Base-by-base conservation (phyloP, 768 basidiomycete genomes). In the Mycena latifolia region DNA sequence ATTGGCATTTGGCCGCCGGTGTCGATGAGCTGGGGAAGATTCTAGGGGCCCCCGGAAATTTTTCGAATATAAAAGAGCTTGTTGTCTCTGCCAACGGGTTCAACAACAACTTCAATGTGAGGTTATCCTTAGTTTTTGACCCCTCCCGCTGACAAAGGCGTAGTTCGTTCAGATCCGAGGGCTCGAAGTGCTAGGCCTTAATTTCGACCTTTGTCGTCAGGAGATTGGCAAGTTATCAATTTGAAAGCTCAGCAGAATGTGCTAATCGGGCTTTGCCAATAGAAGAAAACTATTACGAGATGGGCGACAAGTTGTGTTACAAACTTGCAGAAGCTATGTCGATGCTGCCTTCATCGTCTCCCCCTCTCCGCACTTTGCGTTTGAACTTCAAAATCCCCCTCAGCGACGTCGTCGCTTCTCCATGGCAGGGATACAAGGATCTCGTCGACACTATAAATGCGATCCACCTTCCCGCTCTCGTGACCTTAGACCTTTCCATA, bases 21-120 rank as follows among this genome's bases (percentile, higher is more conserved):
- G 2, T 60, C 22, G 53, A 60, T 27, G 57, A 60, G 43, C 28
- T 60, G 43, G 64, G 51, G 2, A 22, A 17, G 6, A 35, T 65
- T 27, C 33, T 65, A 5, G 43, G 50, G 9, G 43, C 33, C 1
- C 39, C 29, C 9, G 51, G 41, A 4, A 39, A 58, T 1, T 54
- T 59, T 18, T 57, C 64, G 18, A 59, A 59, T 35, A 51, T 65
- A 22, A 65, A n/a, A n/a, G 64, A 59, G 25, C 51, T 65, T 1
- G 0, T 35, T 15, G 64, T 65, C 5, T 43, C 41, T 2, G 28
- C 50, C 9, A 15, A 53, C 2, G 54, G 31, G 2, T 24, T 17
- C 1, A 54, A 37, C 11, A 58, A 46, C 14, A 65, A 65, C 35
- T 60, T 65, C 28, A 54, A 53, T 28, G 64, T 59, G 46, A 46